Evolutionary conservation across 2,329 filamentous ascomycete genomes (phyloP), one percentile per base, ranked within the genome.

Genomic region (Penicillium sp.): DNA sequence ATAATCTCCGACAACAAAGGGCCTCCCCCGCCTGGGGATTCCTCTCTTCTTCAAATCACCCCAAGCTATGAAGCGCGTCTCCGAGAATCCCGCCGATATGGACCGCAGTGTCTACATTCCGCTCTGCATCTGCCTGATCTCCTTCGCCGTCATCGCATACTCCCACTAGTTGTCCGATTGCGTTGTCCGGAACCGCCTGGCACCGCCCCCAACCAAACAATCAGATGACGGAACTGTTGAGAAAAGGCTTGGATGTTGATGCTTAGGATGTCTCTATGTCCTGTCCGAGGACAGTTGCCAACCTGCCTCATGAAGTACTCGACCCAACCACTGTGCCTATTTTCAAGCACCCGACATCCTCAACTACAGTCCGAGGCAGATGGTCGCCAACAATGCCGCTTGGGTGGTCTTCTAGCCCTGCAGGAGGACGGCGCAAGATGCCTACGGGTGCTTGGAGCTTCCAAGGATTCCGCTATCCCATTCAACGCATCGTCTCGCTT

Each of bases 91-190:
- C 5, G 34, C 31, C 34, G 57, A 62, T 18, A 63, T 63, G 56
- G 61, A 64, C 37, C 57, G 51, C 44, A 60, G 53, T 30, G 59
- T 63, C 47, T 63, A 62, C 32, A 63, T 64, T 21, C 60, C 62
- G 11, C 53, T 64, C 17, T 64, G 62, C 43, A 61, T 64, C 53
- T 64, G 62, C 43, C 49, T 64, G 34, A 56, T 64, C 45, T 64
- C 62, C 21, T 64, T 64, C 43, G 62, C 60, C n/a, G 62, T 64
- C 36, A 58, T 64, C 51, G 52, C 59, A 43, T 64, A 62, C 43
- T 41, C 56, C 51, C 58, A 63, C 49, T 64, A 50, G 52, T 44
- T 31, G 16, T 37, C 37, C 32, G 27, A 21, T 28, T 36, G 29
- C 29, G 14, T 26, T 40, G 25, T 35, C 33, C 20, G 34, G 41